phyloP scores from a whole-genome alignment of 768 basidiomycete species.

The Termitomyces sp. region DNA sequence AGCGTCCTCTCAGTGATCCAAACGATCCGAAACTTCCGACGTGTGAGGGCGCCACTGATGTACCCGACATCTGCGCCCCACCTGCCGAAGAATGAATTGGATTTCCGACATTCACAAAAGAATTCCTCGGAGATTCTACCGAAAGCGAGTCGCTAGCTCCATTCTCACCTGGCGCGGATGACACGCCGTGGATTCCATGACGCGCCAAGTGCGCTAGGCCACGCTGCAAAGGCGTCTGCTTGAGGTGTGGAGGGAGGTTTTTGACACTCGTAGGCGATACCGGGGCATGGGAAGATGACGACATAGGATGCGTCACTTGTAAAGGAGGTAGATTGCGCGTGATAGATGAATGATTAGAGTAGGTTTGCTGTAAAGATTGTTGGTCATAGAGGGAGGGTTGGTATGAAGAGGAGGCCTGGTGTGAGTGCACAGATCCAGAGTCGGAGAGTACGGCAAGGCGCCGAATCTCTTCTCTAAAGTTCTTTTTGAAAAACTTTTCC shows the following conservation, averaged over 20 bases:
- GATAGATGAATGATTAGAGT: constrained; percentile 37
- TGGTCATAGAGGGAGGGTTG: constrained; percentile 44
- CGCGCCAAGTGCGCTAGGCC: constrained; percentile 78
- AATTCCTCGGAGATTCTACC: constrained; percentile 65
- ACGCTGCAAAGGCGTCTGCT: constrained; percentile 73
- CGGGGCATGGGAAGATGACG: constrained; percentile 39
- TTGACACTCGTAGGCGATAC: constrained; percentile 25
- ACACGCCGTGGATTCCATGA: constrained; percentile 78
- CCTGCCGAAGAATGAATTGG: constrained; percentile 31
- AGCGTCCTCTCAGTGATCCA: constrained; percentile 64
- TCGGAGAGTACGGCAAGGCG: constrained; percentile 57
- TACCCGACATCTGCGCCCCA: constrained; percentile 39
- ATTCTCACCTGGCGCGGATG: constrained; percentile 68
- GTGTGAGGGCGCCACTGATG: constrained; percentile 58
- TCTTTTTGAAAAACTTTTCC: constrained; percentile 78
- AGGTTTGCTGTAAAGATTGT: constrained; percentile 38
- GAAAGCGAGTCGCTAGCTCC: constrained; percentile 55
- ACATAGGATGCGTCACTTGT: constrained; percentile 43
- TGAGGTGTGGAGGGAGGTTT: constrained; percentile 24
- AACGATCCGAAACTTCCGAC: constrained; percentile 54
- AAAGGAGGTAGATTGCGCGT: constrained; percentile 46
- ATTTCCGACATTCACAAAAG: constrained; percentile 68
- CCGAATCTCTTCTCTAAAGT: constrained; percentile 78
- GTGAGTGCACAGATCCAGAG: constrained; percentile 33
- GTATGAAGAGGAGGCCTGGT: constrained; percentile 34